These are phyloP conservation scores for Exophiala calicioides DNA, from an alignment of 2,329 filamentous ascomycete species.

Conservation along the genomic window DNA sequence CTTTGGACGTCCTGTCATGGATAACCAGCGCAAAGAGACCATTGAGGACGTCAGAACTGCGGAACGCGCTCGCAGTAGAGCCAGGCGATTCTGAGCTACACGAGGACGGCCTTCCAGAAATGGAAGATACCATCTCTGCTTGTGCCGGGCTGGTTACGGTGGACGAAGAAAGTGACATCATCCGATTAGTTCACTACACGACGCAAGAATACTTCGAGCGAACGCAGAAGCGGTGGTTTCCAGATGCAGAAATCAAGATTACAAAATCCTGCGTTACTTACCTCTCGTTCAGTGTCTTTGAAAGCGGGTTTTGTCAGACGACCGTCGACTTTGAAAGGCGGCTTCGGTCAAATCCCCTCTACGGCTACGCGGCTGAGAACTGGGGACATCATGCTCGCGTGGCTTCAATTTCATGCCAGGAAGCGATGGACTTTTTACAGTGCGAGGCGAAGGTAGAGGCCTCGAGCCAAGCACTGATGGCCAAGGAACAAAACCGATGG, in stretches of 20 bases:
- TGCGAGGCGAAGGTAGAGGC: background rate
- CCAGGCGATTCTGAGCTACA: slow-evolving; percentile 23
- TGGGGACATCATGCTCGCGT: background rate
- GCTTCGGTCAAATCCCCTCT: background rate
- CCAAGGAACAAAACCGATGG: background rate
- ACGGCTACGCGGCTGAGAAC: background rate
- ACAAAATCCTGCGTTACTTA: slow-evolving; percentile 29
- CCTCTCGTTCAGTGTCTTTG: slow-evolving; percentile 28
- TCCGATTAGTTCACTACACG: slow-evolving; percentile 46
- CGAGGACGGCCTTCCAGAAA: slow-evolving; percentile 27
- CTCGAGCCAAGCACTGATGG: slow-evolving; percentile 1
- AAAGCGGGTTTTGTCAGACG: background rate
- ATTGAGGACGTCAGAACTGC: slow-evolving; percentile 28
- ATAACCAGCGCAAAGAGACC: slow-evolving; percentile 23
- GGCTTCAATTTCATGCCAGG: background rate
- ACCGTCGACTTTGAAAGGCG: background rate
- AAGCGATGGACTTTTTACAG: slow-evolving; percentile 5
- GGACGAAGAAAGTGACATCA: slow-evolving; percentile 26
- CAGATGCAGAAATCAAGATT: slow-evolving; percentile 23
- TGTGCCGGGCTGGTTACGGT: slow-evolving; percentile 32
- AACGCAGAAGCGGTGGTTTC: slow-evolving; percentile 24
- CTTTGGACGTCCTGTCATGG: slow-evolving; percentile 29
- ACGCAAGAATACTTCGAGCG: slow-evolving; percentile 50
- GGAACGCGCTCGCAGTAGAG: slow-evolving; percentile 32
- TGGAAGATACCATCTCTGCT: slow-evolving; percentile 25